Evolutionary conservation across 2,329 filamentous ascomycete genomes (phyloP).

Genomic region (Aureobasidium leucospermi): DNA sequence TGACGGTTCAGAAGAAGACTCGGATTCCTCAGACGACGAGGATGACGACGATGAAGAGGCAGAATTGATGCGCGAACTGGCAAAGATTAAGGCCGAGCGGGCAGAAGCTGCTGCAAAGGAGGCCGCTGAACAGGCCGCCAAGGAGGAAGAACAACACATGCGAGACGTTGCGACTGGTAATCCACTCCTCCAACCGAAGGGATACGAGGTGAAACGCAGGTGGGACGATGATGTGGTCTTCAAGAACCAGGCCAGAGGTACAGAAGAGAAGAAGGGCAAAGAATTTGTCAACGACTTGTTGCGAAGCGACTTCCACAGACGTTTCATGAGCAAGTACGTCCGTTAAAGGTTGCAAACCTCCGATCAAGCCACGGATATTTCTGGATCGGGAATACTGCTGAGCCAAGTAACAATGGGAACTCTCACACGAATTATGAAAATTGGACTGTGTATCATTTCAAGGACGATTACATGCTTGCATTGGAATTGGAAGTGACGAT

Average conservation of each 20-base stretch:
- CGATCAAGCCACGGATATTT: not conserved
- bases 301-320: slow-evolving; percentile 93
- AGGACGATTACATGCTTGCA: no score
- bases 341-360: slow-evolving; percentile 18
- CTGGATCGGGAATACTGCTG: no score
- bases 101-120: slow-evolving; percentile 74
- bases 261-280: slow-evolving; percentile 71
- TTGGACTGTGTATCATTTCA: no score
- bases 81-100: slow-evolving; percentile 84
- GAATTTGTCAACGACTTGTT: slow-evolving; percentile 97
- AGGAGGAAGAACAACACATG: slow-evolving; percentile 77
- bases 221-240: slow-evolving; percentile 99
- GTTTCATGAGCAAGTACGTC: slow-evolving; percentile 66
- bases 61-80: slow-evolving; percentile 83
- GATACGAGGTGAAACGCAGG: slow-evolving; percentile 83
- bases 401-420: no score
- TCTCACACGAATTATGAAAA: no score
- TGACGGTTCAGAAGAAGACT: slow-evolving; percentile 38
- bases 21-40: slow-evolving; percentile 57
- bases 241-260: slow-evolving; percentile 95
- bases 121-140: slow-evolving; percentile 71
- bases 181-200: slow-evolving; percentile 77
- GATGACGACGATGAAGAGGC: slow-evolving; percentile 75
- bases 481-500: no score
- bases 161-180: slow-evolving; percentile 87